Evolutionary conservation across 2,329 filamentous ascomycete genomes (phyloP), one percentile per base, ranked within the genome.

Genomic region (Fusarium verrucosum): DNA sequence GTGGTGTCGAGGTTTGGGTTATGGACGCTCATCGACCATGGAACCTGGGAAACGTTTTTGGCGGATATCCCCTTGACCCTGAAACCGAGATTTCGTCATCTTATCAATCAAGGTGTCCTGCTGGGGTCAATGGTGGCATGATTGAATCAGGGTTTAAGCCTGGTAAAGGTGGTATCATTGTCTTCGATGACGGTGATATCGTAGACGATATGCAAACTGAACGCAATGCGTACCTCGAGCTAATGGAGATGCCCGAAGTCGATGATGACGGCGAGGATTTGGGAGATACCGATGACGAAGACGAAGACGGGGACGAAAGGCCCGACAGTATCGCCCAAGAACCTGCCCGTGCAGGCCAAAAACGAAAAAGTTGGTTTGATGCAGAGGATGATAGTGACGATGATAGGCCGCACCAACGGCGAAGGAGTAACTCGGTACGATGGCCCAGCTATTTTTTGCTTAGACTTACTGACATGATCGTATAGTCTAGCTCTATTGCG

Each of bases 121-220:
- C 78, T 11, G 93, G 94, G 10, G 87, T 97, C 4, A 84, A 86
- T 19, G 87, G 87, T 40, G 94, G 94, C 2, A 87, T 87, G 54
- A 86, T 98, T 46, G 83, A 86, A 23, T 85, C 87, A 14, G 80
- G 83, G 1, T 97, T 96, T 74, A 89, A 86, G 65, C 87, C 91
- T 7, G 91, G 92, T 26, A 90, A 85, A 72, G 94, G 94, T 17
- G 95, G 95, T 0, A 91, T 99, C 37, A 87, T 99, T 60, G 93
- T 97, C 3, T 96, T 95, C 75, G 95, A 98, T 73, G 95, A 98
- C 73, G 95, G 94, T 2, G 95, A 99, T 75, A 94, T 99, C 46
- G 91, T 94, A 68, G 91, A 94, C 68, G 91, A 94, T 30, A 80
- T 99, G 30, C 78, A 77, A 13, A 80, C 80, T 2, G 93, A 98